These are phyloP conservation scores for Podila clonocystis DNA, from an alignment of 192 early-diverging fungal genomes.

Conservation along the genomic window DNA sequence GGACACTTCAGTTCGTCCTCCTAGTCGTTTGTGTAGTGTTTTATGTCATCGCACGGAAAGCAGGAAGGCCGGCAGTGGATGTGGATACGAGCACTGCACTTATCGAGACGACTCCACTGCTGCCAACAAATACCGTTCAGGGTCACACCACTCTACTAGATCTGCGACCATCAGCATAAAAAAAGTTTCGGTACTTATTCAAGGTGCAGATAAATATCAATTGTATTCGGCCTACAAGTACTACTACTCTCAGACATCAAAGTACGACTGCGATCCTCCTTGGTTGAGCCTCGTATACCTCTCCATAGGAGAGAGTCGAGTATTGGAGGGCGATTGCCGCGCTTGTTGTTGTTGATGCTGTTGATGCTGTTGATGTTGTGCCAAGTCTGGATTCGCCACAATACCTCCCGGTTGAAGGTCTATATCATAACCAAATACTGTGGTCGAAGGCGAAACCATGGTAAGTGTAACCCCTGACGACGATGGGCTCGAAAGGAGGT, in stretches of 20 bases:
- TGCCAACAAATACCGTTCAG: neutral
- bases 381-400: neutral
- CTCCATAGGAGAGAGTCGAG: neutral
- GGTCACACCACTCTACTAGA: no score
- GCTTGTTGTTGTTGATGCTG: neutral
- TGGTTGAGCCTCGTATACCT: neutral
- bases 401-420: neutral
- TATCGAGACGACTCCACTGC: slow-evolving; percentile 12
- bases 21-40: slow-evolving; percentile 78
- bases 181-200: no score
- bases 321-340: neutral
- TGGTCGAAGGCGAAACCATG: no score
- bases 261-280: neutral
- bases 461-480: no score
- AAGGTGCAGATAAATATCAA: no score
- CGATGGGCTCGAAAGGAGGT: no score
- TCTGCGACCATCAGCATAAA: no score
- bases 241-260: neutral
- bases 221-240: no score
- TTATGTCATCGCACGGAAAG: slow-evolving; percentile 63
- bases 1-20: slow-evolving; percentile 81
- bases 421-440: no score
- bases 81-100: no score
- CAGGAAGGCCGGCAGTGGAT: no score
- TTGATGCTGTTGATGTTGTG: no score